Conservation (phyloP, 2,329 filamentous ascomycete genomes). For the Didymosphaeria variabile region DNA sequence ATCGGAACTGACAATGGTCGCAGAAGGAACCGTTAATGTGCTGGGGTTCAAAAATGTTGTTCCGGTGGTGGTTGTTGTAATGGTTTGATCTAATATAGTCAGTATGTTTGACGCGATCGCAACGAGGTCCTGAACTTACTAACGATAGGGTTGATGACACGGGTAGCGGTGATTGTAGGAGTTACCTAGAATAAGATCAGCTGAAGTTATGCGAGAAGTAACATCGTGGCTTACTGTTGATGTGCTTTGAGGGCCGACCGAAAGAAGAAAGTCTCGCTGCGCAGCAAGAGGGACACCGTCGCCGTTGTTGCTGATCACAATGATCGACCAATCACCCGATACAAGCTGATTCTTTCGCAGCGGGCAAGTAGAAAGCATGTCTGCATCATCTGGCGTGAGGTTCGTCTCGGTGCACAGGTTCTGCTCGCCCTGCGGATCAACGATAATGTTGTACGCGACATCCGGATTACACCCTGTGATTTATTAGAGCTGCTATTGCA, state of each 20-base stretch:
- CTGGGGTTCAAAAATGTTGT: background rate
- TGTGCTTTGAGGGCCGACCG: constrained; percentile 48
- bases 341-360: constrained; percentile 47
- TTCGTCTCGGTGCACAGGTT: constrained; percentile 48
- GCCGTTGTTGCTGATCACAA: constrained; percentile 55
- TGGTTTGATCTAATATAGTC: background rate
- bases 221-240: constrained; percentile 28
- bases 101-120: background rate
- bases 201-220: background rate
- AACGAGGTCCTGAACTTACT: constrained; percentile 2
- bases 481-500: background rate
- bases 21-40: background rate
- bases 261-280: constrained; percentile 52
- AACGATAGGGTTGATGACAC: constrained; percentile 24
- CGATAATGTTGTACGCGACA: constrained; percentile 49
- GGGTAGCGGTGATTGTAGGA: constrained; percentile 13
- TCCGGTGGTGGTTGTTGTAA: background rate
- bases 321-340: constrained; percentile 50
- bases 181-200: constrained; percentile 6
- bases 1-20: background rate
- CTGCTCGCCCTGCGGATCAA: constrained; percentile 51
- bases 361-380: constrained; percentile 50
- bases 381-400: constrained; percentile 46
- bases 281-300: constrained; percentile 49
- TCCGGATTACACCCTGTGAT: constrained; percentile 46